phyloP scores from a whole-genome alignment of 163 green algal species.

The Scenedesmus sp. region DNA sequence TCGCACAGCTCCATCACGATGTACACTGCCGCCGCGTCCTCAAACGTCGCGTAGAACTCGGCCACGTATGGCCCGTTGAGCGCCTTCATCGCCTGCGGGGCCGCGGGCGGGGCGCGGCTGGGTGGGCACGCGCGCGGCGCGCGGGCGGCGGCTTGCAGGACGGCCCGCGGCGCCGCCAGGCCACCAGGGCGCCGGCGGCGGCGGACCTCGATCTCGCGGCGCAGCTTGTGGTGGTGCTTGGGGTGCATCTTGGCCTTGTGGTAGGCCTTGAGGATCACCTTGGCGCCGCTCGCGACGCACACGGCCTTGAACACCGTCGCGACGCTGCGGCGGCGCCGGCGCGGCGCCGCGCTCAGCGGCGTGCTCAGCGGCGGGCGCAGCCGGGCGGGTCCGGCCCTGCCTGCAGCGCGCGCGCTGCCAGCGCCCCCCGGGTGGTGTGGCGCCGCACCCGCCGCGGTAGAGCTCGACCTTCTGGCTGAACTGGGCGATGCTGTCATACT shows the following conservation, averaged over 20 bases:
- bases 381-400: not conserved
- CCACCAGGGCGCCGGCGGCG: too few relatives aligned
- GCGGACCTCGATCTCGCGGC: conserved; percentile 78
- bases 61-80: conserved; percentile 61
- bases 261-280: conserved; percentile 81
- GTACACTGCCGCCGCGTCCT: conserved; percentile 52
- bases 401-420: not conserved
- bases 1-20: conserved; percentile 80
- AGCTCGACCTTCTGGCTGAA: conserved; percentile 56
- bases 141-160: too few relatives aligned
- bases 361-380: too few relatives aligned
- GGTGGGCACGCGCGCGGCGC: too few relatives aligned
- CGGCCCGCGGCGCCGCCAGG: too few relatives aligned
- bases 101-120: too few relatives aligned
- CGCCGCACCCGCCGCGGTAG: conserved; percentile 54
- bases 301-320: conserved; percentile 76
- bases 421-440: too few relatives aligned
- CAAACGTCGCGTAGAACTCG: conserved; percentile 58
- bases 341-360: not conserved
- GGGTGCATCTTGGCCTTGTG: conserved; percentile 78
- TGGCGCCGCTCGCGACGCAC: conserved; percentile 48
- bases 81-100: conserved; percentile 55
- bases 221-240: conserved; percentile 78
- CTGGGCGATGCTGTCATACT: conserved; percentile 42
- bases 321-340: conserved; percentile 53